Evolutionary conservation across 2,329 filamentous ascomycete genomes (phyloP).

Genomic region (Xylariaceae sp.): DNA sequence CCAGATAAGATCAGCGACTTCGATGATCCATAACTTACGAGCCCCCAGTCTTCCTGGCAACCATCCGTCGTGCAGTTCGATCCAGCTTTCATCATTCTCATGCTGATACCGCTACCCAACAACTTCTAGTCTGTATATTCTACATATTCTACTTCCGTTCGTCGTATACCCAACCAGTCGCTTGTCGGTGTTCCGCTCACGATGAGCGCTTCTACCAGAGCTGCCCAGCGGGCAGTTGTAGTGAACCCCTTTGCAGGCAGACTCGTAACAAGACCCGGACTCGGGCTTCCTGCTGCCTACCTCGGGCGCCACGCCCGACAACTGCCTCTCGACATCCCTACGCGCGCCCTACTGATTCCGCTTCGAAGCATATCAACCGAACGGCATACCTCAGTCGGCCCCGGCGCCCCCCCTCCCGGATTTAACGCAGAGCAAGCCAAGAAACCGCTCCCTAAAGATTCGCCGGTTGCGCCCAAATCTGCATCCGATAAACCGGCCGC

Average conservation of each 20-base stretch:
- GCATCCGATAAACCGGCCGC: conserved; percentile 31
- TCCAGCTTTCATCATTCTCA: neutral
- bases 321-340: conserved; percentile 42
- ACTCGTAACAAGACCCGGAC: conserved; percentile 40
- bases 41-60: conserved; percentile 3
- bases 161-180: neutral
- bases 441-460: conserved; percentile 66
- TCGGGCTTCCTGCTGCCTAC: conserved; percentile 42
- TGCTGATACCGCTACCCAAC: conserved; percentile 1
- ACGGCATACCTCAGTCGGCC: conserved; percentile 45
- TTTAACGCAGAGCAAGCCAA: conserved; percentile 89
- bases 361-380: conserved; percentile 54
- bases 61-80: conserved; percentile 1
- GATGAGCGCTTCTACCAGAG: conserved; percentile 53
- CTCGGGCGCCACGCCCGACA: conserved; percentile 43
- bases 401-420: conserved; percentile 71
- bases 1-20: conserved; percentile 6
- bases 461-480: conserved; percentile 32
- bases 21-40: neutral
- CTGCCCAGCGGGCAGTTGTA: conserved; percentile 50
- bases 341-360: conserved; percentile 53
- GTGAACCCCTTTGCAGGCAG: conserved; percentile 49
- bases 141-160: neutral
- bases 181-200: conserved; percentile 9
- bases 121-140: neutral